Base-by-base conservation (phyloP, 2,329 filamentous ascomycete species). In the Botrytis tulipae region DNA sequence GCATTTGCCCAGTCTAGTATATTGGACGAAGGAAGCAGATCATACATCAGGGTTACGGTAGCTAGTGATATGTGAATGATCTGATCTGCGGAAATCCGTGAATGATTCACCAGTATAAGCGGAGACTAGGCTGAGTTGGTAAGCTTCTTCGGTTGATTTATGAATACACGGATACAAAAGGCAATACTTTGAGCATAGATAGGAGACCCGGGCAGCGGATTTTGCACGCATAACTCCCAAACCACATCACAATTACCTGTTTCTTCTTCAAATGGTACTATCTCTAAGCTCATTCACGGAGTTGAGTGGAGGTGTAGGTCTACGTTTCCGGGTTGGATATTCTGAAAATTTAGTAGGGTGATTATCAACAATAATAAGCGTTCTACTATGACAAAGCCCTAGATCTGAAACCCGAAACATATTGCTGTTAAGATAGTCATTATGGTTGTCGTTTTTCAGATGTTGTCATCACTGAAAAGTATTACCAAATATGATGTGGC, bases 351-450 rank as follows among this genome's bases (percentile, higher is more conserved):
- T 14, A 16, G 25, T 7, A 7, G 16, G 25, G 12, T 12, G 5
- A n/a, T 16, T 14, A 14, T 54, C 48, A 54, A 54, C n/a, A 54
- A 25, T 6, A 9, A 8, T 20, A n/a, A 54, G 25, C 14, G 48
- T 16, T 29, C 12, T 54, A 6, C 12, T 14, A 16, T 16, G 14
- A 16, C 14, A n/a, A 1, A 14, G 25, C 12, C 29, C 4, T 54
- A 5, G 3, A 54, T 8, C 5, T 29, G 14, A 7, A 16, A 54
- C 8, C 2, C 0, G 5, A 12, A 6, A 29, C 18, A 0, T 29
- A 0, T 9, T 54, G n/a, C 29, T 18, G 51, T 54, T 6, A 29
- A 29, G 6, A 54, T 9, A 54, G 12, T 29, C 18, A 54, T 54
- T 6, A 8, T 54, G 3, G 0, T 14, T n/a, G 22, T 8, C 12